Evolutionary conservation across 225 moss, liverwort and hornwort genomes (phyloP).

Genomic region (Anthoceros angustus): DNA sequence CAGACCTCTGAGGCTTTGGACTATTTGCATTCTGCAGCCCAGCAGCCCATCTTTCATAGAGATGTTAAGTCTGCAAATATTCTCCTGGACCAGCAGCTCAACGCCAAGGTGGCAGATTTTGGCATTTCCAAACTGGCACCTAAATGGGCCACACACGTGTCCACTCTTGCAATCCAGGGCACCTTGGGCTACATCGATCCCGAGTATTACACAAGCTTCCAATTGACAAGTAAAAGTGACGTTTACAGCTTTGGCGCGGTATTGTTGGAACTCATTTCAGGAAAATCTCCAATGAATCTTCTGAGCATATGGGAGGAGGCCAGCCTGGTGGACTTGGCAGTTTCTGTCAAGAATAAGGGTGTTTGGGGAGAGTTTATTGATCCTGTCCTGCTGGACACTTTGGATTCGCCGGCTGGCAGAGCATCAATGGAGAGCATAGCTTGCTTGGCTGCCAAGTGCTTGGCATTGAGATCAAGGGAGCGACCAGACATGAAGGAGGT

Average conservation of each 20-base stretch:
- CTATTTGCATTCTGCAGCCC: background rate
- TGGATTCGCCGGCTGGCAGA: background rate
- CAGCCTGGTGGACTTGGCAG: slow-evolving; percentile 8
- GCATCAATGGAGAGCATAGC: slow-evolving; percentile 9
- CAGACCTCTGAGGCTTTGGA: background rate
- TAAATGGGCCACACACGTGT: slow-evolving; percentile 11
- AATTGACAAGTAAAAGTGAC: background rate
- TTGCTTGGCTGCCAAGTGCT: slow-evolving; percentile 7
- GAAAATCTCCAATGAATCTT: background rate
- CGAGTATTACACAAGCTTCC: background rate
- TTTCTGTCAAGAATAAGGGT: slow-evolving; percentile 3
- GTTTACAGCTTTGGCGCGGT: slow-evolving; percentile 1
- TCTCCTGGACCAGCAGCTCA: background rate
- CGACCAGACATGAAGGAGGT: slow-evolving; percentile 14
- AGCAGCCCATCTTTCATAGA: background rate
- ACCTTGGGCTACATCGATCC: slow-evolving; percentile 8
- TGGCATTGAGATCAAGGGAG: slow-evolving; percentile 7
- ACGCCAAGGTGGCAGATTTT: slow-evolving; percentile 2
- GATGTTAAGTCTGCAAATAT: slow-evolving; percentile 12
- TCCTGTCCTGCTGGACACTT: background rate
- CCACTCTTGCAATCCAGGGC: slow-evolving; percentile 10
- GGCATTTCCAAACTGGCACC: background rate
- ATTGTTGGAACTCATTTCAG: background rate
- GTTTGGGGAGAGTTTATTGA: slow-evolving; percentile 7
- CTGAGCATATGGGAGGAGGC: slow-evolving; percentile 1